Base-by-base conservation (phyloP, 495 filamentous ascomycete species). In the Penicillium simplicissimum region DNA sequence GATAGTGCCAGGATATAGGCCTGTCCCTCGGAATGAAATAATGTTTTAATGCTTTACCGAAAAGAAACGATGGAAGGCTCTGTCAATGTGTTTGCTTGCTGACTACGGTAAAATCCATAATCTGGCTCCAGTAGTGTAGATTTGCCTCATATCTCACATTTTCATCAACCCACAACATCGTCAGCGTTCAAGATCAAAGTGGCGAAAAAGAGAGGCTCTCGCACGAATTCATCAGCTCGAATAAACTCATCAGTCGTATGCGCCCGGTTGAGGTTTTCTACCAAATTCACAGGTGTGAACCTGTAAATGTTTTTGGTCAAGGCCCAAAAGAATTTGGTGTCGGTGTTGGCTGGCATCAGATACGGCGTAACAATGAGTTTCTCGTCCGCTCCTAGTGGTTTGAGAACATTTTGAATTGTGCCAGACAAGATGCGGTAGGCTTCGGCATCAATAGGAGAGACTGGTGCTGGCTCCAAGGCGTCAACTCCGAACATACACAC, bases 271-370 rank as follows among this genome's bases (percentile, higher is more conserved):
- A 81, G 55, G 0, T 76, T 76, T 1, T 65, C 59, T 6, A 73
- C 76, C 9, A 65, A 33, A 43, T 61, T 61, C 74, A 75, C 75
- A 0, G 81, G 77, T 3, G 57, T 72, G 53, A 79, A 86, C 0
- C 84, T 77, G 40, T 82, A 86, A 58, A 88, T 86, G 62, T 88
- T 74, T 59, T 68, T 76, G 6, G 79, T 83, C 59, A 88, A 48
- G 3, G 66, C 74, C 85, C 85, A 88, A 59, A 85, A 88, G 48
- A 78, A 86, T 28, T 80, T 66, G 23, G 85, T 87, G 58, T 88
- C 85, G 0, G 85, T 88, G 54, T 87, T 88, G 4, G 83, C 86
- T 1, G 84, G 85, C 81, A 84, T 85, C 43, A 87, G 76, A 3
- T 82, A 82, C 4, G 84, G 85, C 15, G 57, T 57, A 0, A 83